Evolutionary conservation across 2,329 filamentous ascomycete genomes (phyloP), one percentile per base, ranked within the genome.

Genomic region (Lasiodiplodia gonubiensis): DNA sequence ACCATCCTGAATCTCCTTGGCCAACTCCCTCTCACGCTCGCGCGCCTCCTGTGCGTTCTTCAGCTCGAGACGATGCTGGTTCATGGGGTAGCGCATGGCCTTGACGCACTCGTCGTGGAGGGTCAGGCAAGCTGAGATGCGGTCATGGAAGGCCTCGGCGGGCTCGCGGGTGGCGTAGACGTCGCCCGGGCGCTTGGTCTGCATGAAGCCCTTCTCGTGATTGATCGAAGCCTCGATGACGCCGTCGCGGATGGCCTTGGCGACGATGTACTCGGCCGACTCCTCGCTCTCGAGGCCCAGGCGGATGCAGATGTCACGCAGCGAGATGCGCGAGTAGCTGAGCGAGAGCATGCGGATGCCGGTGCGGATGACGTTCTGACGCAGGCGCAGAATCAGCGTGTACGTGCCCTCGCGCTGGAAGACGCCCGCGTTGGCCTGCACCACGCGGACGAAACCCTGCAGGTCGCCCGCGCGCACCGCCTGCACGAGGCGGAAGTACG

Each of bases 71-170:
- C 95, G 89, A 81, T 99, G 95, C 81, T 98, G 95, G 84, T 99
- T 97, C 94, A 98, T 98, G 2, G 95, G 95, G 82, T 98, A 99
- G 66, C 95, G 89, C 95, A 99, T 99, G 30, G 95, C 94, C 92
- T 97, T 98, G 75, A 99, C 94, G 77, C 94, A 98, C 84, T 99
- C 95, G 75, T 99, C 95, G 76, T 98, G 94, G 70, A 99, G 87
- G 67, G 90, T 88, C 74, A 99, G 85, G 79, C 95, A 97, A 52
- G 95, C 95, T 72, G 89, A 88, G 74, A 99, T 98, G 76, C 95
- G 92, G 77, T 97, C 94, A 80, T 99, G 94, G 86, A 99, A 99
- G 1, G 93, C 94, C 84, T 99, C 94, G 63, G 93, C 94, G 0
- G 95, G 95, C 81, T 99, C 95, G 70, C 93, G 88, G 52, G 95